Evolutionary conservation across 805 yeast species (phyloP), one percentile per base, ranked within the genome.

Genomic region (Metschnikowia drakensbergensis): DNA sequence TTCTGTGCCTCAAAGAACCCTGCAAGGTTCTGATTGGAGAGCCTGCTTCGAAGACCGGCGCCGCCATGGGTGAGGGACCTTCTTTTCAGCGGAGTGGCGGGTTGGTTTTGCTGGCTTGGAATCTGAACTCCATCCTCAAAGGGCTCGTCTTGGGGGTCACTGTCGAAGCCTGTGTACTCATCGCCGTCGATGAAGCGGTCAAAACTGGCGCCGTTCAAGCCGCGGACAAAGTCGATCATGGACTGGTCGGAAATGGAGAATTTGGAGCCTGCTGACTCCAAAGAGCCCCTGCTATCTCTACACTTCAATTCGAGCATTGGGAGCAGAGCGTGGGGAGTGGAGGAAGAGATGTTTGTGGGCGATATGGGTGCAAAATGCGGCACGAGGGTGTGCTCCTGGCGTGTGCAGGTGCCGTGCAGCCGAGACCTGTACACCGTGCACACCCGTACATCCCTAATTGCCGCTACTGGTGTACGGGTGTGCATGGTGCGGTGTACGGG

Each of bases 201-300:
- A 29, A 40, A 33, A 10, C 29, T 17, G 30, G 45, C 37, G 13
- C 51, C 54, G 31, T 51, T 51, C 17, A 51, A 45, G 32, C 46
- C 46, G 31, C 54, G 54, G 40, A 51, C 54, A 41, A 51, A 45
- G n/a, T 51, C 54, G 30, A 51, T 47, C 54, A 51, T 51, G 17
- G 54, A 51, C 54, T 45, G 51, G 34, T 51, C 51, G 27, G 54
- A 51, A 37, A 51, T 44, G 11, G 49, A 37, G 37, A 37, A 27
- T 4, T 27, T 39, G 7, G 51, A 45, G 9, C 34, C 28, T 8
- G 47, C 40, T 9, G 54, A 51, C 25, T 35, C 49, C 33, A 35
- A 27, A 13, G 48, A 45, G 26, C 37, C 37, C 8, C 30, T 34
- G 38, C 37, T 42, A 23, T 13, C 27, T 26, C 45, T 17, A 27